A percentile compares a stretch with the other conserved stretches of the same genome.
These are phyloP conservation scores for Neurospora sp. DNA, from an alignment of 495 filamentous ascomycete genomes.

Conservation along the genomic window DNA sequence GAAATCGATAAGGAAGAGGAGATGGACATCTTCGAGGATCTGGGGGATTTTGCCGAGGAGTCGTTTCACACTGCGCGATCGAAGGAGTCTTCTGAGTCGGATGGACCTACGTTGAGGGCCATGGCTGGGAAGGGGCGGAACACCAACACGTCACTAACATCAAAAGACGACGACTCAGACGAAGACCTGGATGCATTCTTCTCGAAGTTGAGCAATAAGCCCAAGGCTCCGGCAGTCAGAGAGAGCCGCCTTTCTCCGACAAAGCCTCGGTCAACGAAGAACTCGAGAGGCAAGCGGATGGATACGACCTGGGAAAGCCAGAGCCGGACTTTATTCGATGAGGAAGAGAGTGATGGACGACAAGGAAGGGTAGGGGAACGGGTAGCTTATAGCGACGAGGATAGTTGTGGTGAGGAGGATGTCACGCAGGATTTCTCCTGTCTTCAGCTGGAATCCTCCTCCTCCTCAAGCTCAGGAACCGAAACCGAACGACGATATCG, in stretches of 20 bases:
- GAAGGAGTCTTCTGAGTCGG: neutral
- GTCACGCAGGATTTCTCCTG: conserved; percentile 16
- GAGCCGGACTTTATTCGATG: neutral
- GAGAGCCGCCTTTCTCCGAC: neutral
- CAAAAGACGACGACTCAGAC: neutral
- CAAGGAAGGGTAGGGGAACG: neutral
- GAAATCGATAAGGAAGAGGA: neutral
- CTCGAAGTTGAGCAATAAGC: neutral
- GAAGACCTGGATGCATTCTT: neutral
- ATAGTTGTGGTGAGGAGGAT: conserved; percentile 2
- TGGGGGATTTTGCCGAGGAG: neutral
- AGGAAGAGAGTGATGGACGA: neutral
- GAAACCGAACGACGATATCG: neutral
- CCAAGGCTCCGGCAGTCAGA: neutral
- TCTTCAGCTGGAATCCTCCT: conserved; percentile 12
- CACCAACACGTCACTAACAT: neutral
- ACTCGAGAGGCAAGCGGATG: neutral
- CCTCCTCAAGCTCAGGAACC: neutral
- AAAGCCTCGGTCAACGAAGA: neutral
- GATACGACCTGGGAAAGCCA: neutral
- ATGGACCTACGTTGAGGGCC: neutral
- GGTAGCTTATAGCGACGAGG: neutral
- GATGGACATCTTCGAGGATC: neutral
- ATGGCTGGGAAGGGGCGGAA: neutral
- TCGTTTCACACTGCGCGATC: neutral